Base-by-base conservation (phyloP, 495 filamentous ascomycete genomes). In the Penicillium chermesinum region DNA sequence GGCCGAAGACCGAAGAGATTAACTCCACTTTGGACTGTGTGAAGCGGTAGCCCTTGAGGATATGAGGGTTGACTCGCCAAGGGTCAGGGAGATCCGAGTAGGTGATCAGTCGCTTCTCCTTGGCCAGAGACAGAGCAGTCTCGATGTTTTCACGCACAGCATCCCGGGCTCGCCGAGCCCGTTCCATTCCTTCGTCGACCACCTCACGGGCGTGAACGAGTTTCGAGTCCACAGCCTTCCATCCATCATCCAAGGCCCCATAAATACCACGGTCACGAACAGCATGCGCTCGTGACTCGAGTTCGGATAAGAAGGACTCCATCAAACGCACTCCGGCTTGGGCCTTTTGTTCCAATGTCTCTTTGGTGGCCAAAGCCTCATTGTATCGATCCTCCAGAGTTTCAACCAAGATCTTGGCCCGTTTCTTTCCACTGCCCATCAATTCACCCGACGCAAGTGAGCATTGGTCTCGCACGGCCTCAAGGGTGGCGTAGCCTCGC, bases 21-120 rank as follows among this genome's bases (percentile, higher is more conserved):
- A 91, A 97, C 36, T 87, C 91, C 41, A 89, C 59, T 63, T 94
- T 95, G 41, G 84, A 86, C 47, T 91, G 84, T 45, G 80, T 86
- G 72, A 99, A 99, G 32, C 93, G 91, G 61, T 99, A 99, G 27
- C 93, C 93, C 9, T 74, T 76, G 17, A 82, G 70, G 63, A 99
- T 97, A 68, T 97, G 88, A 4, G 91, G 90, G 66, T 99, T 99
- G 46, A 96, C 81, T 38, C 86, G 79, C 93, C 93, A 99, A 1
- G 93, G 93, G 10, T 88, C 71, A 5, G 93, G 93, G 1, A 99
- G 77, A 45, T 96, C 89, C 22, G 90, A 82, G 67, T 96, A 97
- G 34, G 79, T 79, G 55, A 99, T 87, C 22, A 96, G 70, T 17
- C 91, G 87, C 27, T 86, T 74, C 62, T 95, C 85, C 44, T 84